These are phyloP conservation scores for Penicillium sp. DNA, from an alignment of 2,329 filamentous ascomycete species.

Conservation along the genomic window DNA sequence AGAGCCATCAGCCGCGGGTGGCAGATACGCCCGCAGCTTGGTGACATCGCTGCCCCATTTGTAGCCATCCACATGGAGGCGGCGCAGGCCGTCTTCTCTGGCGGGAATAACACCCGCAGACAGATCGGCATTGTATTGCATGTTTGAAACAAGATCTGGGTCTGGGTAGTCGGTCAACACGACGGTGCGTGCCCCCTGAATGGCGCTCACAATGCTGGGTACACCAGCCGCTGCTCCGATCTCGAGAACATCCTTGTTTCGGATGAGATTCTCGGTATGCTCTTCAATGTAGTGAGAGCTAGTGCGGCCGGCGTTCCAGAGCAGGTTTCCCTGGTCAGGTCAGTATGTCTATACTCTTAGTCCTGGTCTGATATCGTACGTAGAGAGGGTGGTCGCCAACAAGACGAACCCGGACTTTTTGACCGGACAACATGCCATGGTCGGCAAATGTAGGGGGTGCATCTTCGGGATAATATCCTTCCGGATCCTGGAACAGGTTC, in stretches of 20 bases:
- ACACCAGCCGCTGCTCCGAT: slow-evolving; percentile 86
- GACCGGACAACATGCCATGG: slow-evolving; percentile 69
- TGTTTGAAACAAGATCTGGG: slow-evolving; percentile 75
- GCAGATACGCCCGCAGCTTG: slow-evolving; percentile 61
- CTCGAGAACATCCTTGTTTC: slow-evolving; percentile 74
- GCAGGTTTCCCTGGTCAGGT: slow-evolving; percentile 66
- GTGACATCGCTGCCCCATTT: slow-evolving; percentile 75
- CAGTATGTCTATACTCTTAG: neutral
- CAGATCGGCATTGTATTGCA: slow-evolving; percentile 71
- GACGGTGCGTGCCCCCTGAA: slow-evolving; percentile 67
- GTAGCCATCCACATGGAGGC: slow-evolving; percentile 68
- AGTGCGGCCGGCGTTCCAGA: slow-evolving; percentile 88
- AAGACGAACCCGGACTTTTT: slow-evolving; percentile 69
- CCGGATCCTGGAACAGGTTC: slow-evolving; percentile 76
- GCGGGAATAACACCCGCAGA: slow-evolving; percentile 49
- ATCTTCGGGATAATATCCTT: slow-evolving; percentile 76
- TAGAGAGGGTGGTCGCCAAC: slow-evolving; percentile 88
- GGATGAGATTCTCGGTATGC: slow-evolving; percentile 61
- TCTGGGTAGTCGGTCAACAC: slow-evolving; percentile 92
- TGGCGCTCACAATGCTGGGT: slow-evolving; percentile 74
- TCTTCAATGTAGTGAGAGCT: slow-evolving; percentile 77
- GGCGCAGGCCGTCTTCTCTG: slow-evolving; percentile 32
- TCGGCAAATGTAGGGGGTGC: slow-evolving; percentile 73
- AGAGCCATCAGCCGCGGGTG: slow-evolving; percentile 56
- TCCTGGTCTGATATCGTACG: slow-evolving; percentile 48